A percentile compares a stretch with the other conserved stretches of the same genome.
phyloP scores from a whole-genome alignment of 352 stramenopile genomes.

The Elongisporangium senticosum region DNA sequence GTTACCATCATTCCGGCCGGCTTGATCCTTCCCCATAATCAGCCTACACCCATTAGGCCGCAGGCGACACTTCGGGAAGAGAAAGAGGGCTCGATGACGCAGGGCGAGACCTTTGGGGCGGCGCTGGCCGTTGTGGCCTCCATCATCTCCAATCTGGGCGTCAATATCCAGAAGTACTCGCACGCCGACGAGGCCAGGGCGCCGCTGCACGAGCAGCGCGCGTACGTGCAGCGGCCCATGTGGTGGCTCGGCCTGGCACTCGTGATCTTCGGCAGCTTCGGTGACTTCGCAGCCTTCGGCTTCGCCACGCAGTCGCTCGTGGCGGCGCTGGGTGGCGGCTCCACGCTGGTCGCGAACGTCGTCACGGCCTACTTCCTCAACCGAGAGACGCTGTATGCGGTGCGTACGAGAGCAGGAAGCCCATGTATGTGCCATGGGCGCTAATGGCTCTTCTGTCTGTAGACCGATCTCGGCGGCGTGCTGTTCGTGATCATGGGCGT shows the following conservation, averaged over 20 bases:
- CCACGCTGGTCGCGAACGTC: slow-evolving; percentile 86
- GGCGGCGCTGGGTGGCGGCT: slow-evolving; percentile 74
- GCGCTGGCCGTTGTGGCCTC: slow-evolving; percentile 72
- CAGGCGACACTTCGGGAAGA: not conserved
- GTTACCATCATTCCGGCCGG: not conserved
- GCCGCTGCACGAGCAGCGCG: slow-evolving; percentile 38
- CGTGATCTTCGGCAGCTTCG: slow-evolving; percentile 75
- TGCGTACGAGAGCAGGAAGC: slow-evolving; percentile 9
- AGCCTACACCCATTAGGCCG: not conserved
- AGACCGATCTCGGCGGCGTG: slow-evolving; percentile 80
- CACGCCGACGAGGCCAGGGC: slow-evolving; percentile 52
- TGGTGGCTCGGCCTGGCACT: slow-evolving; percentile 83
- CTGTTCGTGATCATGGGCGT: slow-evolving; percentile 85
- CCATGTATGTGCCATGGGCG: too few relatives aligned
- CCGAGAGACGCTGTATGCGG: slow-evolving; percentile 63
- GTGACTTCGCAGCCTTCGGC: slow-evolving; percentile 86
- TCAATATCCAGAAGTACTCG: slow-evolving; percentile 89
- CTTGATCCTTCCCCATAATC: slow-evolving; percentile 2
- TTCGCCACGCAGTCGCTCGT: slow-evolving; percentile 89
- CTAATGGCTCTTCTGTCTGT: slow-evolving; percentile 1
- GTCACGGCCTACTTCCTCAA: slow-evolving; percentile 84
- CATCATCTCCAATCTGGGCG: slow-evolving; percentile 84
- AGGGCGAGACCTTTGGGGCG: slow-evolving; percentile 80
- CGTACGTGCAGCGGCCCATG: slow-evolving; percentile 82
- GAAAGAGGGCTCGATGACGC: slow-evolving; percentile 27